Percentiles rank a stretch among this genome's conserved stretches.
Conservation (phyloP, 2,329 filamentous ascomycete genomes). For the Botrytis elliptica region DNA sequence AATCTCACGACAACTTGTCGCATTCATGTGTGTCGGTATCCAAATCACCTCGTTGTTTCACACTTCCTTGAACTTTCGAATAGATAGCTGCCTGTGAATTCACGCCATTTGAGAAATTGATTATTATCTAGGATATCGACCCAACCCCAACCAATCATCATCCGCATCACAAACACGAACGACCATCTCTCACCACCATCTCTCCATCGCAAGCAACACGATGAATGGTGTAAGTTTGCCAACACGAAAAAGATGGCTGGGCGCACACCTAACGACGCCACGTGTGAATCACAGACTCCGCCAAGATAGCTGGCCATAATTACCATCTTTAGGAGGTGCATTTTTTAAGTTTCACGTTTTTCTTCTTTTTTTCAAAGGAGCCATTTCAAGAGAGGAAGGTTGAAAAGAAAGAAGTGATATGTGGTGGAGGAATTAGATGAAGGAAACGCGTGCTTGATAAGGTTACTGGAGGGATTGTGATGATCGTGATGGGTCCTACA, state of each 20-base stretch:
- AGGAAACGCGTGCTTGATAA: not conserved
- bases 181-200: not conserved
- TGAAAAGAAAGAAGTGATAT: not conserved
- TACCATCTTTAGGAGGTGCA: not conserved
- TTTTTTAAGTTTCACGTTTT: not conserved
- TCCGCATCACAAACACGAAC: not conserved
- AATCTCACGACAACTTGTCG: not conserved
- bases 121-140: not conserved
- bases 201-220: not conserved
- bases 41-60: not conserved
- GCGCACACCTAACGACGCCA: not conserved
- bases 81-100: not conserved
- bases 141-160: not conserved
- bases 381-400: constrained; percentile 1
- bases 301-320: not conserved
- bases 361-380: not conserved
- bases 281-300: not conserved
- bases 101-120: not conserved
- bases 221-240: not conserved
- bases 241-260: not conserved
- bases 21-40: not conserved
- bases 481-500: not conserved
- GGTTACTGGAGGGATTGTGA: not conserved
- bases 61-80: not conserved
- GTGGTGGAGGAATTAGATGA: not conserved